Percentiles rank a stretch among this genome's conserved stretches.
Evolutionary conservation across 2,329 filamentous ascomycete species (phyloP).

Genomic region (Colletotrichum cereale): DNA sequence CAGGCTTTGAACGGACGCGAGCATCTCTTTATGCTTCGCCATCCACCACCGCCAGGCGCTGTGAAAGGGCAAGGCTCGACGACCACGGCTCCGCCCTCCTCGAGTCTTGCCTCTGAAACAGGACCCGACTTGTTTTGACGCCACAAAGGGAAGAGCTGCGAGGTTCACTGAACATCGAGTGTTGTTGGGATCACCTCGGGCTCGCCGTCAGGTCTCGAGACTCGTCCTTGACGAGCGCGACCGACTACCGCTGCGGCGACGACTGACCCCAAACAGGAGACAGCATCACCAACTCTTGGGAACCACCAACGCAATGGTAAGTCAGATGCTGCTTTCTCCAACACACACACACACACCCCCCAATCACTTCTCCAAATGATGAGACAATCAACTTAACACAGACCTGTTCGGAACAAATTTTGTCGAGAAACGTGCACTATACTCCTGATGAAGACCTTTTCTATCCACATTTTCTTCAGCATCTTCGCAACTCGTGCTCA

Average conservation of each 20-base stretch:
- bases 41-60: background rate
- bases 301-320: constrained; percentile 17
- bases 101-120: background rate
- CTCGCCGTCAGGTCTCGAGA: background rate
- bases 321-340: background rate
- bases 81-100: background rate
- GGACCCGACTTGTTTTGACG: no score
- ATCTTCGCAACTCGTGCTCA: background rate
- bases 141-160: background rate
- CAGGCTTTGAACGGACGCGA: background rate
- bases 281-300: background rate
- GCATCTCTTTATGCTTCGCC: background rate
- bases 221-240: background rate
- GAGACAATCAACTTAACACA: constrained; percentile 47
- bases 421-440: constrained; percentile 48
- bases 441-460: constrained; percentile 36
- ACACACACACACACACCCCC: background rate
- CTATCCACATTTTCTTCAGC: background rate
- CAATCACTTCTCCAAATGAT: constrained; percentile 44
- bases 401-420: constrained; percentile 50
- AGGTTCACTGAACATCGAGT: constrained; percentile 6
- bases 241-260: background rate
- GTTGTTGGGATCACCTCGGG: background rate
- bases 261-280: background rate
- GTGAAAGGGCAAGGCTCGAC: background rate